Conservation (phyloP, 495 filamentous ascomycete genomes). For the Aspergillus conjunctus region DNA sequence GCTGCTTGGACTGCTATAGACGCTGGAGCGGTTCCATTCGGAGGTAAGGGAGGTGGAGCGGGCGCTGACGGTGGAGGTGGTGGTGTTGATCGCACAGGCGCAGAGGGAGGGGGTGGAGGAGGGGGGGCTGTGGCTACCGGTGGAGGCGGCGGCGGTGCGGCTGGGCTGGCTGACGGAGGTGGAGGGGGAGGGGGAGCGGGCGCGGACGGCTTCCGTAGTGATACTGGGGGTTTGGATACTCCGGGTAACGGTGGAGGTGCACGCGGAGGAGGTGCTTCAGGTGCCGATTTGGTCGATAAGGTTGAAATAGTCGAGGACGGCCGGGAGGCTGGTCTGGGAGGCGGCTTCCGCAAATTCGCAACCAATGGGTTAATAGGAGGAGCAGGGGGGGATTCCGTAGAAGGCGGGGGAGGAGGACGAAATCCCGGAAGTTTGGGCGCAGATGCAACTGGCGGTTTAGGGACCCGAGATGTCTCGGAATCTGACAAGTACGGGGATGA, state of each 20-base stretch:
- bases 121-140: constrained; percentile 44
- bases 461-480: constrained; percentile 64
- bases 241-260: constrained; percentile 68
- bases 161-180: constrained; percentile 42
- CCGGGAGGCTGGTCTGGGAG: constrained; percentile 52
- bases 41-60: constrained; percentile 45
- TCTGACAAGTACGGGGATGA: constrained; percentile 76
- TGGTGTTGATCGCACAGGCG: constrained; percentile 26
- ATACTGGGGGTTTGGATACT: constrained; percentile 51
- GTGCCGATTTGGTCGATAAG: constrained; percentile 46
- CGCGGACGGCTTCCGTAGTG: constrained; percentile 42
- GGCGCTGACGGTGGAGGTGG: constrained; percentile 48
- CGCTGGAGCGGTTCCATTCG: constrained; percentile 34
- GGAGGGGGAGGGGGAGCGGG: constrained; percentile 48
- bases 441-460: constrained; percentile 59
- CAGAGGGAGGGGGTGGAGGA: constrained; percentile 50
- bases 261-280: constrained; percentile 59
- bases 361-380: constrained; percentile 58
- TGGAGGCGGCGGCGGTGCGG: constrained; percentile 54
- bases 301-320: constrained; percentile 55
- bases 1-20: constrained; percentile 53
- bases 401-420: constrained; percentile 53
- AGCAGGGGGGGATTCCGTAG: constrained; percentile 54
- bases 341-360: constrained; percentile 62
- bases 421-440: constrained; percentile 65